Evolutionary conservation across 1,284 basidiomycete species (phyloP).

Genomic region (Papiliotrema nemorosa): DNA sequence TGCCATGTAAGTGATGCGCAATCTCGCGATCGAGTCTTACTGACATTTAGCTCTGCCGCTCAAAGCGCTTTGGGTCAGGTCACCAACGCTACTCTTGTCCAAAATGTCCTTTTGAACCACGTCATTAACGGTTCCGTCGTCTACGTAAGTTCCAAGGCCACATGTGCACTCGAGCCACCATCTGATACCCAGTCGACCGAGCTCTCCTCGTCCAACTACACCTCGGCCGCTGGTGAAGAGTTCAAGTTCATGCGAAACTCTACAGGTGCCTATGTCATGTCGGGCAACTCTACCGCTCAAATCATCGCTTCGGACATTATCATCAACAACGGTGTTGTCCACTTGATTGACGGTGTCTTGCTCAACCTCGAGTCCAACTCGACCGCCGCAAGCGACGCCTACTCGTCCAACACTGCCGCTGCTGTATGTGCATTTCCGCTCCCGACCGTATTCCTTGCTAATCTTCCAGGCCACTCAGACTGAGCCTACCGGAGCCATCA

Average conservation of each 20-base stretch:
- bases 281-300: conserved; percentile 56
- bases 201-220: conserved; percentile 51
- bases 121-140: conserved; percentile 47
- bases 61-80: conserved; percentile 41
- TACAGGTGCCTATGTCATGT: conserved; percentile 61
- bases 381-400: conserved; percentile 60
- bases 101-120: conserved; percentile 60
- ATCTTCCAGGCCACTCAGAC: conserved; percentile 14
- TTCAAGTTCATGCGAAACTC: conserved; percentile 59
- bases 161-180: conserved; percentile 27
- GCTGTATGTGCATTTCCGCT: conserved; percentile 13
- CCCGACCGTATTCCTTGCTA: not conserved
- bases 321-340: conserved; percentile 66
- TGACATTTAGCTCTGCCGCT: not conserved
- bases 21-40: not conserved
- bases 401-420: conserved; percentile 29
- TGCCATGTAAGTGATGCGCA: conserved; percentile 49
- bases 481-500: conserved; percentile 23
- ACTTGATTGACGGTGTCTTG: conserved; percentile 64
- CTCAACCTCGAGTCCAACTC: conserved; percentile 56
- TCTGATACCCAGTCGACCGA: conserved; percentile 52
- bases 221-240: conserved; percentile 61
- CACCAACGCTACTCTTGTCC: conserved; percentile 55
- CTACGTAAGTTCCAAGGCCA: not conserved
- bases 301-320: conserved; percentile 65